phyloP scores from a whole-genome alignment of 2,329 filamentous ascomycete genomes.

The Aureobasidium zeae region DNA sequence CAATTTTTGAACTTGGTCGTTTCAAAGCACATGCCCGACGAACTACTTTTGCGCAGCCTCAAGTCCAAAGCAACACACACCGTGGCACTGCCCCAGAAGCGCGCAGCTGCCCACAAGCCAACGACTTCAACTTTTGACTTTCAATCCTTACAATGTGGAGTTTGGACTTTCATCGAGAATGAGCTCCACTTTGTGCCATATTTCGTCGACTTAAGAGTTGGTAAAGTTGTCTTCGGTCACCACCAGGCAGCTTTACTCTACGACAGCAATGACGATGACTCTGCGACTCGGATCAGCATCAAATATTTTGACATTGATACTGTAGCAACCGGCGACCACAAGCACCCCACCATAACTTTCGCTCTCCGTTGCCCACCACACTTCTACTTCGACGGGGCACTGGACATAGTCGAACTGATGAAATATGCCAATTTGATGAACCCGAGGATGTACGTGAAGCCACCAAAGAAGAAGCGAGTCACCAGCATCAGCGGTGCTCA shows the following conservation, averaged over 20 bases:
- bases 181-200: constrained; percentile 36
- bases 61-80: constrained; percentile 19
- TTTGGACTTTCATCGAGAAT: constrained; percentile 34
- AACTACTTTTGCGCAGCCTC: constrained; percentile 23
- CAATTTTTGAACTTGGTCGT: constrained; percentile 17
- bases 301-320: constrained; percentile 35
- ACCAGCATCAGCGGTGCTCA: constrained; percentile 31
- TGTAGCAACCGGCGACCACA: constrained; percentile 26
- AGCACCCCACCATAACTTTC: constrained; percentile 30
- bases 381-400: constrained; percentile 29
- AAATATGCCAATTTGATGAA: constrained; percentile 6
- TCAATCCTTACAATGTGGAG: constrained; percentile 33
- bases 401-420: too few species aligned
- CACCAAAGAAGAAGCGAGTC: constrained; percentile 26
- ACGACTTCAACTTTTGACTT: constrained; percentile 28
- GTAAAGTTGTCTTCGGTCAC: constrained; percentile 29
- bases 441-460: constrained; percentile 13
- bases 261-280: constrained; percentile 14
- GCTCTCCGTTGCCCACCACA: constrained; percentile 33
- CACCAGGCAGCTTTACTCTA: constrained; percentile 24
- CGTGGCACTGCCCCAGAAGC: not conserved
- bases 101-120: not conserved
- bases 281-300: constrained; percentile 33
- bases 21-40: constrained; percentile 21
- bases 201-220: constrained; percentile 33